A percentile compares a stretch with the other conserved stretches of the same genome.
Evolutionary conservation across 371 early-diverging fungal genomes (phyloP).

Genomic region (Catenaria anguillulae): DNA sequence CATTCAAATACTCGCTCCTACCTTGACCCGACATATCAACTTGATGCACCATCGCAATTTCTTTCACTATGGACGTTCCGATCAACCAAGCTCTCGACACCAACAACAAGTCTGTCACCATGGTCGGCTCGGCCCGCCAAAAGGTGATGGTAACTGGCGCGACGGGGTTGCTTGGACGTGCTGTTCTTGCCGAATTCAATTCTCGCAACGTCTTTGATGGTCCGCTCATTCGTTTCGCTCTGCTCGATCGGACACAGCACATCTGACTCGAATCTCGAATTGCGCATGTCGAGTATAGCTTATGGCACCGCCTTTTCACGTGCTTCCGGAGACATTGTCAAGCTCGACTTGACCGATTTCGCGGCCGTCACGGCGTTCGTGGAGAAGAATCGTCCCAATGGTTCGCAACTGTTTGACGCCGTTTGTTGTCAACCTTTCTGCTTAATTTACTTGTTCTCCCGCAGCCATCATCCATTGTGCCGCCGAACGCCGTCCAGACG

Average conservation of each 20-base stretch:
- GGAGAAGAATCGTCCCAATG: conserved; percentile 36
- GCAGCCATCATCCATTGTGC: conserved; percentile 65
- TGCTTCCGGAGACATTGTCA: conserved; percentile 34
- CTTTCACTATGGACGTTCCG: too few species aligned
- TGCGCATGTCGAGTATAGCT: conserved; percentile 19
- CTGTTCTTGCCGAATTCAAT: conserved; percentile 39
- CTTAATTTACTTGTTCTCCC: too few species aligned
- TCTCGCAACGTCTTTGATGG: neutral
- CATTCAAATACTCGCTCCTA: too few species aligned
- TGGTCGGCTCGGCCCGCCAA: too few species aligned
- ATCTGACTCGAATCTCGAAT: neutral
- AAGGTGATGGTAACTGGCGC: conserved; percentile 36
- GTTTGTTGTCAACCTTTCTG: too few species aligned
- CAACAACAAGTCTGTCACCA: too few species aligned
- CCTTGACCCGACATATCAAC: too few species aligned
- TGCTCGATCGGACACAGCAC: neutral
- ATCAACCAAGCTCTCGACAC: too few species aligned
- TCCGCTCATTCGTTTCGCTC: neutral
- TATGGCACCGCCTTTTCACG: conserved; percentile 57
- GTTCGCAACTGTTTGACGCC: conserved; percentile 16
- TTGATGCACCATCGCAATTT: too few species aligned
- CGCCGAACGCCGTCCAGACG: conserved; percentile 75
- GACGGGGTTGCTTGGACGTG: conserved; percentile 68
- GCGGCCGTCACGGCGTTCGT: conserved; percentile 37
- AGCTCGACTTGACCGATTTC: conserved; percentile 52